A percentile compares a stretch with the other conserved stretches of the same genome.
Conservation (phyloP, 306 rosid genomes). For the Citrullus colocynthis region DNA sequence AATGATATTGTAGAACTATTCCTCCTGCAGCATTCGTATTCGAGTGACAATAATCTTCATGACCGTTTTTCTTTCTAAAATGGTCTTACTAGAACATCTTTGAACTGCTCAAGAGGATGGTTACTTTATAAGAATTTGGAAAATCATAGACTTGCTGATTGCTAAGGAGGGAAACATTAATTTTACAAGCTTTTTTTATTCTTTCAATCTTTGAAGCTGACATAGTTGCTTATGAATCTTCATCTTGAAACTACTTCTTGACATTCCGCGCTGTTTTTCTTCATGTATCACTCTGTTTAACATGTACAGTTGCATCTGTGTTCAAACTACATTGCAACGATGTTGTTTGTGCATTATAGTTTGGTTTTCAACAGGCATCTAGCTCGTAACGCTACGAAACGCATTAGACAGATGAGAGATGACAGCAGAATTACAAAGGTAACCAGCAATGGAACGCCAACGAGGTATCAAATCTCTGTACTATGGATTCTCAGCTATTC, state of each 20-base stretch:
- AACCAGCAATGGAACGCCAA: neutral
- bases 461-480: neutral
- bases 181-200: neutral
- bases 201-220: neutral
- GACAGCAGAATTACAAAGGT: neutral
- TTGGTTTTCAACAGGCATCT: neutral
- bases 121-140: neutral
- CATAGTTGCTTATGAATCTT: neutral
- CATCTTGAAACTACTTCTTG: neutral
- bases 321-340: neutral
- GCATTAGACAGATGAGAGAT: neutral
- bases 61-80: neutral
- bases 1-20: neutral
- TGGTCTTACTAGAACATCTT: neutral
- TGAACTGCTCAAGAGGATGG: neutral
- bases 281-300: neutral
- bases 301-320: neutral
- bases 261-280: neutral
- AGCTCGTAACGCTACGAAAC: neutral
- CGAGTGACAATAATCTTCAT: neutral
- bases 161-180: neutral
- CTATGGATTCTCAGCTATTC: neutral
- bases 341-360: neutral
- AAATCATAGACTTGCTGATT: neutral
- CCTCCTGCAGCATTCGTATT: neutral